Base-by-base conservation (phyloP, 495 filamentous ascomycete species). In the Entonaema liquescens region DNA sequence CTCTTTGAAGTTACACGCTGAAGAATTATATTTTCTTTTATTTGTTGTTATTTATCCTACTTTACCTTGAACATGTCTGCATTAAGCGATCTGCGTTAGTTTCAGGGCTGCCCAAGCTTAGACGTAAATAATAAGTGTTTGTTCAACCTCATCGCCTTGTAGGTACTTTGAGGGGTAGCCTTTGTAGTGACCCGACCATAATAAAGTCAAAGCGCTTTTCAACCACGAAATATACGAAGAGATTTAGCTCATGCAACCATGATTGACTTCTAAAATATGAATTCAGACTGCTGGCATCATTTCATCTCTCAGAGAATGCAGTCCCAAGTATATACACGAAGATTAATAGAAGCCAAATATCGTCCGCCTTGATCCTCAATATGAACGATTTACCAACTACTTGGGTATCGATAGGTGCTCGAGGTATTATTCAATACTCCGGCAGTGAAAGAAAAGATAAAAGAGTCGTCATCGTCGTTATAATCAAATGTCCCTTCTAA, bases 391-490 rank as follows among this genome's bases (percentile, higher is more conserved):
- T 6, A 4, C 42, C 2, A 4, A 9, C 11, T 47, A 23, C 21
- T 47, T 21, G 42, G 42, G 42, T 47, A 47, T 47, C 42, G 12
- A 33, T 7, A 33, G 6, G 11, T 9, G 11, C 31, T 3, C 42
- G n/a, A n/a, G n/a, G n/a, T n/a, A n/a, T n/a, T n/a, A n/a, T n/a
- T n/a, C n/a, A 47, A 47, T 8, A 8, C 42, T 47, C 19, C 9
- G 5, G 7, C 3, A 31, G 29, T n/a, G 29, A 31, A 31, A 31
- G 7, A 31, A 31, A 31, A 31, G 29, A 7, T 3, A 33, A 52
- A 50, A 49, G 9, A 38, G 31, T 29, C 21, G 12, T 68, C 29
- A 57, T 62, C 53, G 42, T 68, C 65, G 17, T 55, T 52, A 59
- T 62, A 56, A 42, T 67, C 31, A 59, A 31, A 5, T 8, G 15